Conservation (phyloP, 768 basidiomycete genomes). For the Xerocomus brunneocitrinus region DNA sequence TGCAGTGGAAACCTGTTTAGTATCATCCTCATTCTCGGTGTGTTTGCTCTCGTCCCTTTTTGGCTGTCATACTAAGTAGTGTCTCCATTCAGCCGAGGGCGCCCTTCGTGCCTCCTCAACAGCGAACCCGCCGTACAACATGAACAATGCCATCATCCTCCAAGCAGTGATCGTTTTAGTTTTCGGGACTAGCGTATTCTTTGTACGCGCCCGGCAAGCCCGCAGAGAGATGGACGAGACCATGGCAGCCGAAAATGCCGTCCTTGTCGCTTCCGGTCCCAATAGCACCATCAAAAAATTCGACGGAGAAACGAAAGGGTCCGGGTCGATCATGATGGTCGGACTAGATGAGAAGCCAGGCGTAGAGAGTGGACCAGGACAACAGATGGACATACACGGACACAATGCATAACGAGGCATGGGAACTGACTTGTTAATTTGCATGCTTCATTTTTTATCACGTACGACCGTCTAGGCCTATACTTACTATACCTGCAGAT, state of each 20-base stretch:
- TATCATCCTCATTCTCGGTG: slow-evolving; percentile 61
- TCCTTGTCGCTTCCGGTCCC: background rate
- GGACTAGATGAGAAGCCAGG: background rate
- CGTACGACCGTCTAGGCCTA: background rate
- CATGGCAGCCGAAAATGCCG: slow-evolving; percentile 28
- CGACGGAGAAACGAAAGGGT: background rate
- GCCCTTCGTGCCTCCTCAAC: slow-evolving; percentile 59
- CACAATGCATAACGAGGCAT: background rate
- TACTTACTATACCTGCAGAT: background rate
- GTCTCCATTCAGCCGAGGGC: slow-evolving; percentile 44
- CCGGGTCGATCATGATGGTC: background rate
- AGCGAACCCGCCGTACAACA: slow-evolving; percentile 69
- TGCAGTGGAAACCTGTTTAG: slow-evolving; percentile 60
- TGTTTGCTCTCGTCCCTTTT: slow-evolving; percentile 18
- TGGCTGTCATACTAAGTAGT: background rate
- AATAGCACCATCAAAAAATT: background rate
- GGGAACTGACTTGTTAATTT: background rate
- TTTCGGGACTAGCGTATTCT: slow-evolving; percentile 40
- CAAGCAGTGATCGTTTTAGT: slow-evolving; percentile 49
- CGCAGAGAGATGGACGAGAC: slow-evolving; percentile 60
- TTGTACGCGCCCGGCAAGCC: slow-evolving; percentile 56
- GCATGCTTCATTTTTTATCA: background rate
- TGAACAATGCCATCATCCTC: slow-evolving; percentile 65
- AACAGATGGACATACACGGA: background rate
- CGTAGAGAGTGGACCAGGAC: background rate